Evolutionary conservation across 129 eudicot genomes (phyloP).

Genomic region (Artemisia argyi): DNA sequence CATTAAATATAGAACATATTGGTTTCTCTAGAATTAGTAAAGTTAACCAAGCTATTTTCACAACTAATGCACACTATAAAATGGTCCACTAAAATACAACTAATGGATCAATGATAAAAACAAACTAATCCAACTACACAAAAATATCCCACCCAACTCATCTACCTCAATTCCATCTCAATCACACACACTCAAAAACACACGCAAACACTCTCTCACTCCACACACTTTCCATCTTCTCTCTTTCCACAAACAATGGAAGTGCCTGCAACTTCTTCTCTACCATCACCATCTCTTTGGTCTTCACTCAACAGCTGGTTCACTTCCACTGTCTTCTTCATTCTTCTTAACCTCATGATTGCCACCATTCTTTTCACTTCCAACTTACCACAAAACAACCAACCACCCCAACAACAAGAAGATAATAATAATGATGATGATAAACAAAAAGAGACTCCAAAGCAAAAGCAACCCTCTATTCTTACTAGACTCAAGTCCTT

Average conservation of each 20-base stretch:
- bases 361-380: conserved; percentile 85
- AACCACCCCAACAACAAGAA: conserved; percentile 25
- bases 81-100: too few relatives aligned
- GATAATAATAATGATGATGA: conserved; percentile 9
- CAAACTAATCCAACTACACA: background rate
- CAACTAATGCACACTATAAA: too few relatives aligned
- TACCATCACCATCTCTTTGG: conserved; percentile 64
- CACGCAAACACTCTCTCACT: background rate
- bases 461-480: conserved; percentile 42
- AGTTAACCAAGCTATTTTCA: too few relatives aligned
- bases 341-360: conserved; percentile 82
- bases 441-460: background rate
- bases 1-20: background rate
- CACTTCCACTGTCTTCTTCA: conserved; percentile 85
- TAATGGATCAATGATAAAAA: background rate
- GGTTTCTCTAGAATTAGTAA: too few relatives aligned
- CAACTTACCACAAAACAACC: conserved; percentile 23
- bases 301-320: conserved; percentile 80
- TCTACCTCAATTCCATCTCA: background rate
- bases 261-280: conserved; percentile 43
- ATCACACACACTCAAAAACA: too few relatives aligned
- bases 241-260: conserved; percentile 48
- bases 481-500: conserved; percentile 77
- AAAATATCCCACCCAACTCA: conserved; percentile 9
- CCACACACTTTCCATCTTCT: background rate